These are phyloP conservation scores for Aspergillus bombycis DNA, from an alignment of 2,329 filamentous ascomycete genomes.

Conservation along the genomic window DNA sequence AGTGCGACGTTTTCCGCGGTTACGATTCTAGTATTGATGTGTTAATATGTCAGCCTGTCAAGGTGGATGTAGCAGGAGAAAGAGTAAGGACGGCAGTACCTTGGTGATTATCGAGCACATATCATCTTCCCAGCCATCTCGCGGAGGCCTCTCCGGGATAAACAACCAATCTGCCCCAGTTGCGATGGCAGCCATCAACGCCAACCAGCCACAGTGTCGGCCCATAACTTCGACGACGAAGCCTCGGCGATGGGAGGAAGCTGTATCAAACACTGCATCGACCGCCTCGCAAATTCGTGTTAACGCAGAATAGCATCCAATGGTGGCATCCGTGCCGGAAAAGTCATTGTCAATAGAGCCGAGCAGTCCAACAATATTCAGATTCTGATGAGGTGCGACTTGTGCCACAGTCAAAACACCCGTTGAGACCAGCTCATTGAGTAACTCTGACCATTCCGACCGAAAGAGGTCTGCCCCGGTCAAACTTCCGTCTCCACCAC, in stretches of 20 bases:
- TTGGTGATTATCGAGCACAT: conserved; percentile 79
- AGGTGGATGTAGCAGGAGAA: background rate
- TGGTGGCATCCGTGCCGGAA: conserved; percentile 94
- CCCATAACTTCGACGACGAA: conserved; percentile 99
- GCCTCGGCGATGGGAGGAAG: conserved; percentile 91
- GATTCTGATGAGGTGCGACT: conserved; percentile 74
- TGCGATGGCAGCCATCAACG: conserved; percentile 92
- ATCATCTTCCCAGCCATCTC: conserved; percentile 83
- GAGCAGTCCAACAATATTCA: conserved; percentile 96
- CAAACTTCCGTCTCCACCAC: conserved; percentile 92
- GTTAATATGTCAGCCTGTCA: background rate
- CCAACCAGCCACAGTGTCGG: conserved; percentile 95
- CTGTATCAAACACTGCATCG: conserved; percentile 90
- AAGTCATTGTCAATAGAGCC: conserved; percentile 99
- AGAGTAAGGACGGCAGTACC: conserved; percentile 44
- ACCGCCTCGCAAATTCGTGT: conserved; percentile 93
- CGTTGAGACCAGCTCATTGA: conserved; percentile 79
- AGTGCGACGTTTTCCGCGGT: conserved; percentile 89
- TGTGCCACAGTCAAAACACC: conserved; percentile 73
- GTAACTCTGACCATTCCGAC: conserved; percentile 83
- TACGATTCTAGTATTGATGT: conserved; percentile 65
- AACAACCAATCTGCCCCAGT: conserved; percentile 97
- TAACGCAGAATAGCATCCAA: conserved; percentile 93
- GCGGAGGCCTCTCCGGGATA: conserved; percentile 89
- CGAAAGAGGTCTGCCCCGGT: conserved; percentile 95